phyloP scores from a whole-genome alignment of 148 eudicot species.

The Gaultheria prostrata region DNA sequence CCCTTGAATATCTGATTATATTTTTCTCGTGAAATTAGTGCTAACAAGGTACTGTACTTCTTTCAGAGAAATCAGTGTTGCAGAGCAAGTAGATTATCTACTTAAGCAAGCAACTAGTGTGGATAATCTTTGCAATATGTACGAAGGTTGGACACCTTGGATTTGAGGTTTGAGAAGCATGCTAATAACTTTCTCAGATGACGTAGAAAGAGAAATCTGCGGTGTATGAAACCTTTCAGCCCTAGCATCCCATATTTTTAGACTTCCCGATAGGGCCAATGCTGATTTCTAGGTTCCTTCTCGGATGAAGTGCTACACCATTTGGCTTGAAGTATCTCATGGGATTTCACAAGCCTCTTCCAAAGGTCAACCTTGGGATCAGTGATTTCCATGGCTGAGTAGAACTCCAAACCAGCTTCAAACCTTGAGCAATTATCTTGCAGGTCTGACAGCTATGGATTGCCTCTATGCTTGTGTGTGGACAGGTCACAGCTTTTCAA shows the following conservation, averaged over 20 bases:
- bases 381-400: background rate
- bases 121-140: constrained; percentile 98
- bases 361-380: background rate
- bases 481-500: background rate
- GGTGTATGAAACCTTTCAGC: background rate
- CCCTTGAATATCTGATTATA: constrained; percentile 17
- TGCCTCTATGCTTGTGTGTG: background rate
- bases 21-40: constrained; percentile 12
- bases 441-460: background rate
- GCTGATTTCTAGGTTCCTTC: constrained; percentile 1
- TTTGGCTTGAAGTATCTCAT: background rate
- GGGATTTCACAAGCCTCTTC: constrained; percentile 1
- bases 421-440: background rate
- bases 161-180: constrained; percentile 42
- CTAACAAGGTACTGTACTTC: background rate
- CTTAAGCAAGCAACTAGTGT: constrained; percentile 91
- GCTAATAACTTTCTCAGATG: constrained; percentile 6
- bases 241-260: constrained; percentile 12
- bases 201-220: background rate
- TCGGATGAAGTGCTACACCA: background rate
- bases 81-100: constrained; percentile 91
- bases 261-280: background rate
- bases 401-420: background rate
- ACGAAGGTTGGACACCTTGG: constrained; percentile 99
- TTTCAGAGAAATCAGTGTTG: constrained; percentile 63